Conservation (phyloP, 2,329 filamentous ascomycete species). For the Fusarium nematophilum region DNA sequence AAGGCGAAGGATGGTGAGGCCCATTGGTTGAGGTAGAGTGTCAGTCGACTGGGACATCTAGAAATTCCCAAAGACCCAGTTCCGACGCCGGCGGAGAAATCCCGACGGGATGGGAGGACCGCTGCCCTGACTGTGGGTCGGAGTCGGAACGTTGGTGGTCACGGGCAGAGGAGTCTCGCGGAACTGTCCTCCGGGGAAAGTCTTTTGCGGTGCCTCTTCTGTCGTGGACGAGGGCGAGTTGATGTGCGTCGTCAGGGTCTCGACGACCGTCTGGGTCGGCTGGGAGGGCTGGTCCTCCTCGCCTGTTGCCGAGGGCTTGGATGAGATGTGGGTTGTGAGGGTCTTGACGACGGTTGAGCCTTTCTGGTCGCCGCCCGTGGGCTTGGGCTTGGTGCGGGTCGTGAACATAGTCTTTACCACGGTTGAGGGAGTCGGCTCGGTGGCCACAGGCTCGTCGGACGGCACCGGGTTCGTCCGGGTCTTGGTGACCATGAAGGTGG, state of each 20-base stretch:
- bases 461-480: conserved; percentile 7
- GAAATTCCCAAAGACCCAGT: conserved; percentile 41
- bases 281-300: background rate
- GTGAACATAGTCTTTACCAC: conserved; percentile 34
- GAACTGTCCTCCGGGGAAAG: conserved; percentile 40
- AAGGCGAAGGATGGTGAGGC: conserved; percentile 20
- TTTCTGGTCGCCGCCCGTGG: conserved; percentile 16
- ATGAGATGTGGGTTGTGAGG: conserved; percentile 18
- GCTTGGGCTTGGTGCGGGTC: conserved; percentile 24
- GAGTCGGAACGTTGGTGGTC: conserved; percentile 1
- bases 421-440: conserved; percentile 29
- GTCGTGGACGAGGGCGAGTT: conserved; percentile 20
- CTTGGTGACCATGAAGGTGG: conserved; percentile 35
- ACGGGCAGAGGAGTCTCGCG: conserved; percentile 29
- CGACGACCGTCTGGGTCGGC: conserved; percentile 1
- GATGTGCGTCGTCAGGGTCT: conserved; percentile 31
- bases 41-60: conserved; percentile 14
- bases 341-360: conserved; percentile 33
- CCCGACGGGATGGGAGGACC: conserved; percentile 32
- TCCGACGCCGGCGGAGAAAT: conserved; percentile 38
- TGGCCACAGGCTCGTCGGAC: conserved; percentile 13
- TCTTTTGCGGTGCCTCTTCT: conserved; percentile 15
- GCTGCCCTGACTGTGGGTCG: conserved; percentile 13
- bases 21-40: conserved; percentile 4
- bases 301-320: background rate